Percentiles rank a stretch among this genome's conserved stretches.
These are phyloP conservation scores for Agrostemma githago DNA, from an alignment of 148 eudicot species.

Conservation along the genomic window DNA sequence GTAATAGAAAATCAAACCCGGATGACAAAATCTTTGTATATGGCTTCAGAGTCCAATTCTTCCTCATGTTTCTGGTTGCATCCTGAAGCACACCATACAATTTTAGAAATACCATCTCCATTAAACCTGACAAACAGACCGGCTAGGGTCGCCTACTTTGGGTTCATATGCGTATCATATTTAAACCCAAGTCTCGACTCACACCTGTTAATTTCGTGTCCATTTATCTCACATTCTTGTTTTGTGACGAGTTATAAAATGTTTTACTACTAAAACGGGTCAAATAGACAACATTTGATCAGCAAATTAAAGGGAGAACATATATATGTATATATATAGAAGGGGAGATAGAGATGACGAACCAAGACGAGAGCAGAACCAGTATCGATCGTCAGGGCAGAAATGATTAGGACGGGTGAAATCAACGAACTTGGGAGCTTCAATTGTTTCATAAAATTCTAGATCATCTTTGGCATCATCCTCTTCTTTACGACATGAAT, in stretches of 20 bases:
- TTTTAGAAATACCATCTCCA: too few species aligned
- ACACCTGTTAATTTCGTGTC: too few species aligned
- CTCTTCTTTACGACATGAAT: neutral
- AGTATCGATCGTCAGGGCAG: conserved; percentile 71
- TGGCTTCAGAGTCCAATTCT: conserved; percentile 68
- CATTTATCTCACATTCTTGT: too few species aligned
- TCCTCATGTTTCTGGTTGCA: conserved; percentile 88
- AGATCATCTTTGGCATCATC: conserved; percentile 19
- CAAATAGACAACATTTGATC: too few species aligned
- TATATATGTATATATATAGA: too few species aligned
- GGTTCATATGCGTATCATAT: too few species aligned
- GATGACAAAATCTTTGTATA: conserved; percentile 74
- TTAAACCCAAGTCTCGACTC: too few species aligned
- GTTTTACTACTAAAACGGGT: too few species aligned
- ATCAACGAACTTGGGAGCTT: conserved; percentile 93
- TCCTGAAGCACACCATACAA: conserved; percentile 25
- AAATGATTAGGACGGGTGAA: conserved; percentile 52
- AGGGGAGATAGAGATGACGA: neutral
- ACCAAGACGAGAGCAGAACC: conserved; percentile 84
- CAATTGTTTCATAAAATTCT: conserved; percentile 78
- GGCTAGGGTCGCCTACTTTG: too few species aligned
- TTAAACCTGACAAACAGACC: too few species aligned
- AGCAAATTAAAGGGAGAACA: too few species aligned
- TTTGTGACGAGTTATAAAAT: too few species aligned
- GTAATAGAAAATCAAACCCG: conserved; percentile 41